Conservation (phyloP, 345 rosid genomes). For the Eucalyptus marginata region DNA sequence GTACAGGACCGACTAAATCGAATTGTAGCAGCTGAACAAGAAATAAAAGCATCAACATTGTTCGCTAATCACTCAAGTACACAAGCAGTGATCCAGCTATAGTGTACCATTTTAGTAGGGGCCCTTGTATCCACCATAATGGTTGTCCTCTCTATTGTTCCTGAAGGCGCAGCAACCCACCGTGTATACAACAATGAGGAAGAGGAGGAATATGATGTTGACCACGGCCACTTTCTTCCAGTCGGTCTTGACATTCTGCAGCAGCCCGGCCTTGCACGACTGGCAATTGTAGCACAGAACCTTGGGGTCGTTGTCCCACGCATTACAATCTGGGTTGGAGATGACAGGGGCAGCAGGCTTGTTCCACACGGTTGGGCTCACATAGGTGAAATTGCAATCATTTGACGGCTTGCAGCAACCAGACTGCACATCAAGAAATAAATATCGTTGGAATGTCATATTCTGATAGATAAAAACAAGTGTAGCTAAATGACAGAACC, state of each 20-base stretch:
- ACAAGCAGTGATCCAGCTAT: neutral
- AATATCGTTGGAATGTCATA: neutral
- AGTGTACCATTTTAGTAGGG: neutral
- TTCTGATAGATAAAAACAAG: neutral
- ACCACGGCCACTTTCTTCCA: constrained; percentile 72
- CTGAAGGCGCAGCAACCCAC: constrained; percentile 81
- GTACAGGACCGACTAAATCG: neutral
- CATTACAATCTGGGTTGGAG: constrained; percentile 42
- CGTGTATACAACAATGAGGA: constrained; percentile 58
- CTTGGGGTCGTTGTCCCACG: constrained; percentile 25
- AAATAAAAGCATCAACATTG: neutral
- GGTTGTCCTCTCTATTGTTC: constrained; percentile 55
- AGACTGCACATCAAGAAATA: constrained; percentile 28
- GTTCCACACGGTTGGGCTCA: constrained; percentile 54
- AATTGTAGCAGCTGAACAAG: neutral
- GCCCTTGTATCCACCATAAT: neutral
- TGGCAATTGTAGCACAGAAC: constrained; percentile 64
- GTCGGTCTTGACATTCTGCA: constrained; percentile 52
- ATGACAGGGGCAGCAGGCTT: neutral
- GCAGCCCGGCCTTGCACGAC: constrained; percentile 85
- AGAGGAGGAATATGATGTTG: constrained; percentile 57
- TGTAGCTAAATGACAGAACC: neutral
- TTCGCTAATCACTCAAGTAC: neutral
- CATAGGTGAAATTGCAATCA: constrained; percentile 53
- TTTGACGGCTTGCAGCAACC: constrained; percentile 91